Conservation (phyloP, 352 stramenopile genomes). For the Blastocystis sp. region DNA sequence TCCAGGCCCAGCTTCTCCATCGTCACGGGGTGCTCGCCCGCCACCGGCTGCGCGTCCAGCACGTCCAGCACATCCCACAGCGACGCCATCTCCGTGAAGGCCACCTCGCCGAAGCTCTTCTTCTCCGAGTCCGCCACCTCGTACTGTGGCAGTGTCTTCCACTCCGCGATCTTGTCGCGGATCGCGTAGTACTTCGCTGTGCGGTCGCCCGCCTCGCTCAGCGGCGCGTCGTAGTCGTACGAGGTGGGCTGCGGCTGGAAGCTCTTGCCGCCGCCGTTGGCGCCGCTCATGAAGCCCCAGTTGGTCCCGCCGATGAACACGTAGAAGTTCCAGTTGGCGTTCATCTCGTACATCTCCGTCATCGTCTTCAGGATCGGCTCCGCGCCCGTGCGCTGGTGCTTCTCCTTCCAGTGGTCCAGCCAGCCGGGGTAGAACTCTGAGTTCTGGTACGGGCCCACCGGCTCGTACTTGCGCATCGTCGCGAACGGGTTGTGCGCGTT, state of each 20-base stretch:
- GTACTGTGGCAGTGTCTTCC: conserved; percentile 23
- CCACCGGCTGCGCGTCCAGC: conserved; percentile 17
- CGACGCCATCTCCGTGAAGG: conserved; percentile 13
- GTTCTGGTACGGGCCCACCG: conserved; percentile 70
- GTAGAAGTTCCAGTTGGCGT: conserved; percentile 73
- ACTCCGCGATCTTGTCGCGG: conserved; percentile 41
- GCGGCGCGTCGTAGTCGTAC: conserved; percentile 73
- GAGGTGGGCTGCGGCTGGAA: conserved; percentile 71
- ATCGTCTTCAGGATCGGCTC: conserved; percentile 63
- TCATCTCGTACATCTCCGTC: conserved; percentile 60
- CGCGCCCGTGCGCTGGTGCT: conserved; percentile 50
- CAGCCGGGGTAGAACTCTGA: conserved; percentile 73
- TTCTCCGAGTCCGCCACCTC: conserved; percentile 31
- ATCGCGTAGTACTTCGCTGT: conserved; percentile 61
- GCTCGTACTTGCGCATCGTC: conserved; percentile 70
- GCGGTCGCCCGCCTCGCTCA: conserved; percentile 68
- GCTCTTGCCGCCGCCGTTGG: conserved; percentile 70
- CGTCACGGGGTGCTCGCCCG: conserved; percentile 1
- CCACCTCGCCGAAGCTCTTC: not conserved
- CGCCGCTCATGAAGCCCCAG: conserved; percentile 73
- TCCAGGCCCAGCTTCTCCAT: conserved; percentile 69
- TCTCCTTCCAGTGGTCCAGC: conserved; percentile 73
- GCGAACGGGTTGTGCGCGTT: conserved; percentile 45
- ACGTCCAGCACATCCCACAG: conserved; percentile 5
- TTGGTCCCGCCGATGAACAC: conserved; percentile 75